phyloP scores from a whole-genome alignment of 805 yeast genomes.

The Teunomyces funiuensis region DNA sequence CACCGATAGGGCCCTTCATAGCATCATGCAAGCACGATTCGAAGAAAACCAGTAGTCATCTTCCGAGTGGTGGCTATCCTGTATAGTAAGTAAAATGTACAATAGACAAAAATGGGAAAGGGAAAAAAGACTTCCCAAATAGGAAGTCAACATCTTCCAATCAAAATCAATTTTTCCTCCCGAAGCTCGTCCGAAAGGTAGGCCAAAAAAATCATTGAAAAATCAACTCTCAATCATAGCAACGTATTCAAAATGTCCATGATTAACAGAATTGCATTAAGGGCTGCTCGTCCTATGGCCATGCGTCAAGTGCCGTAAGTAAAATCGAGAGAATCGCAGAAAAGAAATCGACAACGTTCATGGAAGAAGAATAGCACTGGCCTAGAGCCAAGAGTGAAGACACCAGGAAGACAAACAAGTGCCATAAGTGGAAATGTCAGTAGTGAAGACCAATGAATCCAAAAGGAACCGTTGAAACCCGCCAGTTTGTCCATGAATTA shows the following conservation, averaged over 20 bases:
- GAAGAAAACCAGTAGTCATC: slow-evolving; percentile 3
- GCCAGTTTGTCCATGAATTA: neutral
- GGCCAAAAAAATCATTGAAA: slow-evolving; percentile 12
- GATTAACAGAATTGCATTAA: slow-evolving; percentile 45
- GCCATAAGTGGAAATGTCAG: too few relatives aligned
- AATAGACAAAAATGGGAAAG: neutral
- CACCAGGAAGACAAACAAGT: too few relatives aligned
- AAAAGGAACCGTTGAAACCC: neutral
- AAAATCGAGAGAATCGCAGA: neutral
- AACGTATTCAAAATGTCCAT: slow-evolving; percentile 33
- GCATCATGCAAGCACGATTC: slow-evolving; percentile 22
- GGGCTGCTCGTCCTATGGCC: slow-evolving; percentile 45
- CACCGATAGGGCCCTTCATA: slow-evolving; percentile 22
- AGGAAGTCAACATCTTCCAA: slow-evolving; percentile 36
- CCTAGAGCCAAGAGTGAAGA: too few relatives aligned
- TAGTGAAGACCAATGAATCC: too few relatives aligned
- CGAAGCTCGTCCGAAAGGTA: slow-evolving; percentile 23
- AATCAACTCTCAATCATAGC: slow-evolving; percentile 11
- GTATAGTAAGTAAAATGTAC: neutral
- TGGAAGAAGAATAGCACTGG: too few relatives aligned
- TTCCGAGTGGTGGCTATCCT: neutral
- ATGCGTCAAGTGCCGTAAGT: slow-evolving; percentile 47
- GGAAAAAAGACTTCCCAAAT: slow-evolving; percentile 18
- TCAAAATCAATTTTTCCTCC: slow-evolving; percentile 24
- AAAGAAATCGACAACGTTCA: neutral